These are phyloP conservation scores for Neofusicoccum sp. DNA, from an alignment of 2,329 filamentous ascomycete genomes.

Conservation along the genomic window DNA sequence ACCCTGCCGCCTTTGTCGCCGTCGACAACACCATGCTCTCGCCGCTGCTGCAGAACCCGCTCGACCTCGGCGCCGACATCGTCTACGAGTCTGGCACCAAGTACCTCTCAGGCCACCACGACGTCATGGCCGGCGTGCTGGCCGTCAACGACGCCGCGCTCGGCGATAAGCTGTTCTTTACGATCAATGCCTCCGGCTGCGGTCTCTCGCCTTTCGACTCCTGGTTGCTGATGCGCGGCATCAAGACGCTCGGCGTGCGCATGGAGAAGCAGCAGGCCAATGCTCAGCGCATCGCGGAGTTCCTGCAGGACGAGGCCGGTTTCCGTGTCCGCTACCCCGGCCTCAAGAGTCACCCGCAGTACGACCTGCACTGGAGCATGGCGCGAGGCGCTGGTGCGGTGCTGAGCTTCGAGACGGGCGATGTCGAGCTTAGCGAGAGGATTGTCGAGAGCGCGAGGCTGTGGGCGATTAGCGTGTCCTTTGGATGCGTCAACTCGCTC, in stretches of 20 bases:
- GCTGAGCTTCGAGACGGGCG: slow-evolving; percentile 92
- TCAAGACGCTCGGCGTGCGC: slow-evolving; percentile 94
- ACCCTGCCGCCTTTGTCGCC: slow-evolving; percentile 75
- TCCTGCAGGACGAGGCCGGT: slow-evolving; percentile 76
- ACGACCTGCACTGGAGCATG: slow-evolving; percentile 94
- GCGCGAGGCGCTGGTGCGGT: slow-evolving; percentile 92
- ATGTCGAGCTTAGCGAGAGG: slow-evolving; percentile 76
- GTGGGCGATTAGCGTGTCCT: slow-evolving; percentile 95
- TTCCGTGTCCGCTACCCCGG: slow-evolving; percentile 96
- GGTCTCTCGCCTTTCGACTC: slow-evolving; percentile 93
- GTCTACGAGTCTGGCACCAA: slow-evolving; percentile 98
- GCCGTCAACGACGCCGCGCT: slow-evolving; percentile 80
- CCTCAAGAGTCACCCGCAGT: slow-evolving; percentile 90
- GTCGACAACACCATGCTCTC: slow-evolving; percentile 99
- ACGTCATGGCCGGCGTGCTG: slow-evolving; percentile 97
- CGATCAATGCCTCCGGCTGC: slow-evolving; percentile 94
- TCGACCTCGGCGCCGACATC: slow-evolving; percentile 91
- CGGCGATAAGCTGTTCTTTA: slow-evolving; percentile 90
- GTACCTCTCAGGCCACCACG: slow-evolving; percentile 95
- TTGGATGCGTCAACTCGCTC: slow-evolving; percentile 95
- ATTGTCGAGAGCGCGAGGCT: slow-evolving; percentile 91
- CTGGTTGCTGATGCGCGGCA: slow-evolving; percentile 89
- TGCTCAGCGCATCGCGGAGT: slow-evolving; percentile 85
- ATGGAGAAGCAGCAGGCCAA: slow-evolving; percentile 99
- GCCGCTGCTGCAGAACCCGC: slow-evolving; percentile 86